Percentiles rank a stretch among this genome's conserved stretches.
Conservation (phyloP, 1,139 yeast species). For the Candida gigantensis region DNA sequence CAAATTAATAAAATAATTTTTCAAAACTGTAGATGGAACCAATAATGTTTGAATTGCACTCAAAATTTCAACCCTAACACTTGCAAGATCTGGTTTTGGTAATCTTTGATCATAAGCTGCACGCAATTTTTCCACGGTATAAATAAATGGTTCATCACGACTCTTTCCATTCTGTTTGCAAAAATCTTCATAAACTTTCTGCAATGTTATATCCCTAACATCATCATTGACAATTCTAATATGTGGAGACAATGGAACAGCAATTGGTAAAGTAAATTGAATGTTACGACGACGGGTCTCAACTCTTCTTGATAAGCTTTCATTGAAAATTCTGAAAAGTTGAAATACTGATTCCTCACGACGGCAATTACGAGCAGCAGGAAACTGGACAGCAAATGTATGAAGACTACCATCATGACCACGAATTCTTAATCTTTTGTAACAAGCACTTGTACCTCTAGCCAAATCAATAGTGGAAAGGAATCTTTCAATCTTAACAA, state of each 20-base stretch:
- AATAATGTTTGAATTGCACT: conserved; percentile 84
- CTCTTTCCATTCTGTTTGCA: conserved; percentile 74
- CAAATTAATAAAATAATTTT: conserved; percentile 60
- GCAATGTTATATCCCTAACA: conserved; percentile 74
- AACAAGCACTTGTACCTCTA: conserved; percentile 91
- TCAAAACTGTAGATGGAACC: conserved; percentile 84
- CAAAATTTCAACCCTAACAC: conserved; percentile 86
- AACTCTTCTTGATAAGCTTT: conserved; percentile 74
- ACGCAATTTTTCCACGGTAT: conserved; percentile 80
- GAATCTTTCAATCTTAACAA: conserved; percentile 89
- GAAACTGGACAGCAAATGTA: conserved; percentile 94
- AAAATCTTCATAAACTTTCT: conserved; percentile 83
- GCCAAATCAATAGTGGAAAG: conserved; percentile 86
- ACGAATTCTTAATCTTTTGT: conserved; percentile 82
- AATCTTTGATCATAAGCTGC: conserved; percentile 92
- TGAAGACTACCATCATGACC: conserved; percentile 94
- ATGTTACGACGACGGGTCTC: conserved; percentile 87
- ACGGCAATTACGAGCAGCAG: conserved; percentile 96
- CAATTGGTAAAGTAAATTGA: conserved; percentile 84
- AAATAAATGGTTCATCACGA: conserved; percentile 88
- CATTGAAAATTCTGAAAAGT: conserved; percentile 83
- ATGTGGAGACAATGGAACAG: conserved; percentile 93
- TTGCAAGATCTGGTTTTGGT: conserved; percentile 89
- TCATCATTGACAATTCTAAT: conserved; percentile 89
- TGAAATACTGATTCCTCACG: conserved; percentile 95